Percentiles rank a stretch among this genome's conserved stretches.
phyloP scores from a whole-genome alignment of 805 yeast genomes.

The Yarrowia bubula region DNA sequence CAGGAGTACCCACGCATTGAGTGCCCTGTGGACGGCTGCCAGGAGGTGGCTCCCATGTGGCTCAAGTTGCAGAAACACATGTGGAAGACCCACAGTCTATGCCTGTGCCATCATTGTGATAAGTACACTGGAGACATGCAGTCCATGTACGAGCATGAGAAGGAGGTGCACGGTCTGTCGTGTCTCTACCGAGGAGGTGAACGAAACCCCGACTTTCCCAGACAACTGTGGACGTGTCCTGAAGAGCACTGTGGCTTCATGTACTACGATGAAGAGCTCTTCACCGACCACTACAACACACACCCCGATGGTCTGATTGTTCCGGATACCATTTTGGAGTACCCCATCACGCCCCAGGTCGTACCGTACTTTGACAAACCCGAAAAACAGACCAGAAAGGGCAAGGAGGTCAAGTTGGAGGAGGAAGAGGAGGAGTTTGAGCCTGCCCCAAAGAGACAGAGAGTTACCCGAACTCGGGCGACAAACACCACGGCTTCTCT shows the following conservation, averaged over 20 bases:
- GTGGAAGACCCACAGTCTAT: conserved; percentile 52
- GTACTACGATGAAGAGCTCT: conserved; percentile 29
- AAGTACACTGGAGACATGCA: neutral
- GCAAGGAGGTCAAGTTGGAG: neutral
- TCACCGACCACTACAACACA: conserved; percentile 39
- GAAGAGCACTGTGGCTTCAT: neutral
- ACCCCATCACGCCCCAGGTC: conserved; percentile 59
- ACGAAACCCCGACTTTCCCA: neutral
- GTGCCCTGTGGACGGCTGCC: conserved; percentile 52
- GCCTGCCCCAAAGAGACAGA: neutral
- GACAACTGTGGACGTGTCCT: conserved; percentile 3
- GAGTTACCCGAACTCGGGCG: conserved; percentile 27
- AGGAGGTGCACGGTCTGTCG: neutral
- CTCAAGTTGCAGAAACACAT: conserved; percentile 74
- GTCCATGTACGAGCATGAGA: conserved; percentile 12
- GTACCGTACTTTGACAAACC: conserved; percentile 13
- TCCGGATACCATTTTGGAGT: conserved; percentile 49
- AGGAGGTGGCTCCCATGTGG: conserved; percentile 67
- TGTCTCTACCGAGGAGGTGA: neutral
- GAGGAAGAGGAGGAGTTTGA: neutral
- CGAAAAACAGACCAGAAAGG: neutral
- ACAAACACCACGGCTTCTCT: conserved; percentile 36
- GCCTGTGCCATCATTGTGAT: conserved; percentile 10
- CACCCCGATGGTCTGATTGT: too few species aligned
- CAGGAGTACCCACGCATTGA: conserved; percentile 52